phyloP scores from a whole-genome alignment of 2,329 filamentous ascomycete genomes.

The Fusarium luffae region DNA sequence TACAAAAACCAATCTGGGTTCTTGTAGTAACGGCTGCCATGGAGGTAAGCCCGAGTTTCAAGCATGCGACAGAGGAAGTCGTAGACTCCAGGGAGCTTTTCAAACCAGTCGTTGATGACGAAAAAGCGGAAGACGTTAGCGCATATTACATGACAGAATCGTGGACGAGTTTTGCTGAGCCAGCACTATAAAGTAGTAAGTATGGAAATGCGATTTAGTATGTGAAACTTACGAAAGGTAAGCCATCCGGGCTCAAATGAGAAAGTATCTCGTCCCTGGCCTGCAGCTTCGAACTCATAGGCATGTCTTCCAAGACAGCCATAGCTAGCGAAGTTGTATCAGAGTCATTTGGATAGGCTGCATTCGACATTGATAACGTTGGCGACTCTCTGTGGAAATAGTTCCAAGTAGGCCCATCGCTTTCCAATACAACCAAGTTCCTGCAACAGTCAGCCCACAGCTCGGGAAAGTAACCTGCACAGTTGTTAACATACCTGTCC shows the following conservation, averaged over 20 bases:
- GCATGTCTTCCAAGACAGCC: background rate
- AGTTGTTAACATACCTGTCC: background rate
- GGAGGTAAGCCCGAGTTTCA: conserved; percentile 1
- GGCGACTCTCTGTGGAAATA: background rate
- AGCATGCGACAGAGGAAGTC: conserved; percentile 2
- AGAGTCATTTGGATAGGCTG: background rate
- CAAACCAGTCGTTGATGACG: background rate
- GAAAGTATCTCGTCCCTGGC: conserved; percentile 5
- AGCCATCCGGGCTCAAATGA: background rate
- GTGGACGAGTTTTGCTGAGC: background rate
- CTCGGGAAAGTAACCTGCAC: no score
- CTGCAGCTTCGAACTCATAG: background rate
- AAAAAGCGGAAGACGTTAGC: conserved; percentile 22
- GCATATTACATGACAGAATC: conserved; percentile 11
- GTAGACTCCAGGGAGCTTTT: background rate
- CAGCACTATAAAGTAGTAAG: background rate
- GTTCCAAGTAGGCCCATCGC: background rate
- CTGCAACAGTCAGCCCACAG: background rate
- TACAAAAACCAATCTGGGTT: conserved; percentile 14
- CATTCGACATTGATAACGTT: background rate
- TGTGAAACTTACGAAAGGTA: conserved; percentile 3
- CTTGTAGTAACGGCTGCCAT: conserved; percentile 14
- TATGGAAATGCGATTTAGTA: accelerated
- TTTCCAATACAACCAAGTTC: background rate
- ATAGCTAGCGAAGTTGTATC: conserved; percentile 2